These are phyloP conservation scores for Flaveria brownii DNA, from an alignment of 129 eudicot species.

Conservation along the genomic window DNA sequence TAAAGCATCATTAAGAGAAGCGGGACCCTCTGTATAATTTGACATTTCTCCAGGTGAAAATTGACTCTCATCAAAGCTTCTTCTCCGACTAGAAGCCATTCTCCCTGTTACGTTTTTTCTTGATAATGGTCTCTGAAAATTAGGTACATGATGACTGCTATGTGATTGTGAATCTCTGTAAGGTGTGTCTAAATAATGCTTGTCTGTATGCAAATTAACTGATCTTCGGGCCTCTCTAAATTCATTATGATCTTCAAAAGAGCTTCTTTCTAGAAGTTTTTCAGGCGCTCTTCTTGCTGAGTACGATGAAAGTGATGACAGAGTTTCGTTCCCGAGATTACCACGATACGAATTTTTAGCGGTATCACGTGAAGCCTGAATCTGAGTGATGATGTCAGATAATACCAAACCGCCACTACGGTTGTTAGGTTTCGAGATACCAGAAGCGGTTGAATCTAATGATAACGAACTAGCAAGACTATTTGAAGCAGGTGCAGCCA, in stretches of 20 bases:
- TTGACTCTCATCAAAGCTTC: conserved; percentile 93
- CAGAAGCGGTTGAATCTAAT: conserved; percentile 55
- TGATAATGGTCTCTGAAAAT: conserved; percentile 83
- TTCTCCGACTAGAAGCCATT: conserved; percentile 65
- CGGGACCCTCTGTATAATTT: conserved; percentile 72
- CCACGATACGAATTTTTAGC: conserved; percentile 53
- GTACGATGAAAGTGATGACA: conserved; percentile 61
- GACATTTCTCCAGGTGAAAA: conserved; percentile 69
- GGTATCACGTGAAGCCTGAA: conserved; percentile 85
- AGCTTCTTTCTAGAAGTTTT: conserved; percentile 59
- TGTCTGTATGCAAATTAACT: conserved; percentile 58
- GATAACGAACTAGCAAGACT: conserved; percentile 58
- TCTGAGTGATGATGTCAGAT: conserved; percentile 86
- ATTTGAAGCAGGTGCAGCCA: conserved; percentile 93
- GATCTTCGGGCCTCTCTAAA: conserved; percentile 65
- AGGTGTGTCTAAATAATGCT: conserved; percentile 60
- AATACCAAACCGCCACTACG: conserved; percentile 74
- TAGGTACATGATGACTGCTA: conserved; percentile 54
- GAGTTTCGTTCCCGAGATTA: conserved; percentile 52
- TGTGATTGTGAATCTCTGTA: conserved; percentile 69
- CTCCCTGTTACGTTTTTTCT: conserved; percentile 76
- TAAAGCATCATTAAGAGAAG: conserved; percentile 82
- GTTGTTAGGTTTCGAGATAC: conserved; percentile 49
- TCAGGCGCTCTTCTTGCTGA: conserved; percentile 65
- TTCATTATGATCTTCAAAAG: conserved; percentile 58